These are phyloP conservation scores for Mycena galericulata DNA, from an alignment of 768 basidiomycete species.

Conservation along the genomic window DNA sequence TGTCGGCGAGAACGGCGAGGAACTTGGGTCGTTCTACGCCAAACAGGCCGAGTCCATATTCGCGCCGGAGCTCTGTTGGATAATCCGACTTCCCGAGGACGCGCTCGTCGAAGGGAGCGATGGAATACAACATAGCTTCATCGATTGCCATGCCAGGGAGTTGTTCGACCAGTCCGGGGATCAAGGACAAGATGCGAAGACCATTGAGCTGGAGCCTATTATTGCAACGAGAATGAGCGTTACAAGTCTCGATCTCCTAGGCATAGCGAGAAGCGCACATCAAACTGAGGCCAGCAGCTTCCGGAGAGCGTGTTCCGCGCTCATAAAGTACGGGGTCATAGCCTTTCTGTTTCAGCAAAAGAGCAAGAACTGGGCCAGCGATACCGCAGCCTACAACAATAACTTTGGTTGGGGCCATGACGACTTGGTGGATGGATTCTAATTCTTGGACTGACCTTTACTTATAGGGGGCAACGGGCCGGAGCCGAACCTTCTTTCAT, in stretches of 20 bases:
- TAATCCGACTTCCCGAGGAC: slow-evolving; percentile 42
- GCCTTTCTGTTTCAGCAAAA: slow-evolving; percentile 51
- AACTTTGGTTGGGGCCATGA: slow-evolving; percentile 42
- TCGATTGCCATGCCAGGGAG: slow-evolving; percentile 38
- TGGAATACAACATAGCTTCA: slow-evolving; percentile 29
- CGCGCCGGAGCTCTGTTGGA: slow-evolving; percentile 35
- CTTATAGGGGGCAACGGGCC: too few species aligned
- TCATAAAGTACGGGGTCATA: slow-evolving; percentile 54
- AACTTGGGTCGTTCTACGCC: slow-evolving; percentile 48
- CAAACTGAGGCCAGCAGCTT: slow-evolving; percentile 48
- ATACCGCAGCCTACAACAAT: slow-evolving; percentile 54
- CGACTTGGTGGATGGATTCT: neutral
- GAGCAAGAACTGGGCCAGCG: slow-evolving; percentile 53
- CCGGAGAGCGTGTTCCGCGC: slow-evolving; percentile 30
- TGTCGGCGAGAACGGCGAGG: slow-evolving; percentile 45
- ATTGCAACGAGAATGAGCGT: neutral
- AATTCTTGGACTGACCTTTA: too few species aligned
- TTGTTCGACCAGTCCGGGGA: slow-evolving; percentile 42
- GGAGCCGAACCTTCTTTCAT: too few species aligned
- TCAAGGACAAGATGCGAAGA: slow-evolving; percentile 40
- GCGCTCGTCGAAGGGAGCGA: slow-evolving; percentile 40
- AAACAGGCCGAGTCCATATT: slow-evolving; percentile 42
- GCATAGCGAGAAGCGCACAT: slow-evolving; percentile 37
- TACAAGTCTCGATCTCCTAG: neutral
- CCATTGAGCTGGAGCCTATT: slow-evolving; percentile 45